Evolutionary conservation across 176 grass and related monocot genomes (phyloP).

Genomic region (Typha latifolia): DNA sequence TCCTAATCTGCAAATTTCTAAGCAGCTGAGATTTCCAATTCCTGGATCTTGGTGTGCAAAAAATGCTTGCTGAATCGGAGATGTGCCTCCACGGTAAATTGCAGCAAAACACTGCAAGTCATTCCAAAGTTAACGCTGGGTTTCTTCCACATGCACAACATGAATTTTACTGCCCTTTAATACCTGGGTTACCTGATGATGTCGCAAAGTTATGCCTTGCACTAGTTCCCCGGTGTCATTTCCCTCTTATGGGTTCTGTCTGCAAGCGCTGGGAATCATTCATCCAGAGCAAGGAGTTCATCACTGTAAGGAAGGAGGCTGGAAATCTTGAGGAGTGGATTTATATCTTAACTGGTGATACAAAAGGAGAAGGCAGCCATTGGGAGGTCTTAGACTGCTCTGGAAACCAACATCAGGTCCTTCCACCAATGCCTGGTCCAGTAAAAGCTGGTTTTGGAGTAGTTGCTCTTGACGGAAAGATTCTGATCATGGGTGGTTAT

Average conservation of each 20-base stretch:
- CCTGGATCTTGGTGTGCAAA: slow-evolving; percentile 12
- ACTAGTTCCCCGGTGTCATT: slow-evolving; percentile 29
- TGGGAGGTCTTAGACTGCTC: slow-evolving; percentile 45
- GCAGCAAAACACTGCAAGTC: not conserved
- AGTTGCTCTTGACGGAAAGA: slow-evolving; percentile 49
- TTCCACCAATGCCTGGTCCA: slow-evolving; percentile 60
- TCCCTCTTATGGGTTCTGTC: slow-evolving; percentile 46
- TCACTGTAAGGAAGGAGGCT: slow-evolving; percentile 40
- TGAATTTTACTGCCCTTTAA: slow-evolving; percentile 21
- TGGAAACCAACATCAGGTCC: slow-evolving; percentile 26
- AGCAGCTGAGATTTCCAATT: slow-evolving; percentile 7
- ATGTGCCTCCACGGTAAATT: slow-evolving; percentile 3
- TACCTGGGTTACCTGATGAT: slow-evolving; percentile 69
- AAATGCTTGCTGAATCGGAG: slow-evolving; percentile 2
- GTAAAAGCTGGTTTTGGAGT: slow-evolving; percentile 44
- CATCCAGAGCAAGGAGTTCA: slow-evolving; percentile 52
- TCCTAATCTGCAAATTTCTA: slow-evolving; percentile 21
- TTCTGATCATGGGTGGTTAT: slow-evolving; percentile 53
- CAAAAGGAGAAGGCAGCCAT: slow-evolving; percentile 17
- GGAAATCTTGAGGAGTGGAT: slow-evolving; percentile 47
- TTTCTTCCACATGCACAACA: slow-evolving; percentile 10
- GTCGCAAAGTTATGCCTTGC: slow-evolving; percentile 55
- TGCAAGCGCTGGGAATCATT: slow-evolving; percentile 63
- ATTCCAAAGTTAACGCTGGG: slow-evolving; percentile 15
- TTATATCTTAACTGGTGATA: slow-evolving; percentile 41